Evolutionary conservation across 2,329 filamentous ascomycete genomes (phyloP).

Genomic region (Raffaelea deltoideospora): DNA sequence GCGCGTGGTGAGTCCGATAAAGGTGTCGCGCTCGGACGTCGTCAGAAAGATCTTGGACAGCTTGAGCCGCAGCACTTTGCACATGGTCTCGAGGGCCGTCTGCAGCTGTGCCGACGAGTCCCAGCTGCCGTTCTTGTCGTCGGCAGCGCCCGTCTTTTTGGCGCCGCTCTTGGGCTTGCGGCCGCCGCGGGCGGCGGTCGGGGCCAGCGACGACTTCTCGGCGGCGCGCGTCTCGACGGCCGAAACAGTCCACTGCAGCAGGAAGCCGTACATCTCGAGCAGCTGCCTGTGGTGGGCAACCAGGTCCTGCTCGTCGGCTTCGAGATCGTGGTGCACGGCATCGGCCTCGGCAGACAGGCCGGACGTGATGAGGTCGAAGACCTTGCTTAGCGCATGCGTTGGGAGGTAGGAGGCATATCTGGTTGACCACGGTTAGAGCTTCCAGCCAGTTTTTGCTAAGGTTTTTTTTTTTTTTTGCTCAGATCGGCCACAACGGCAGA

Average conservation of each 20-base stretch:
- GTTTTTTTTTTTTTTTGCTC: not conserved
- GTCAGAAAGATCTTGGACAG: constrained; percentile 87
- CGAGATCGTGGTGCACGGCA: constrained; percentile 68
- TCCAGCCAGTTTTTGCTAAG: too few relatives aligned
- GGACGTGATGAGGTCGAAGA: constrained; percentile 80
- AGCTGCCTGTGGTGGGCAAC: constrained; percentile 78
- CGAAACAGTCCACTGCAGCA: constrained; percentile 88
- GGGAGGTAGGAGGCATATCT: constrained; percentile 74
- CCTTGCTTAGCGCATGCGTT: constrained; percentile 72
- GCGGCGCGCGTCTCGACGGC: constrained; percentile 89
- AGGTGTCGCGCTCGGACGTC: constrained; percentile 90
- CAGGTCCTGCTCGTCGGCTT: constrained; percentile 80
- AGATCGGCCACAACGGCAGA: too few relatives aligned
- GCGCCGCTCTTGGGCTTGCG: constrained; percentile 53
- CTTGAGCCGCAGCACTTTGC: constrained; percentile 87
- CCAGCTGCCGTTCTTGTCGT: constrained; percentile 61
- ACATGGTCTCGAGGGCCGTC: constrained; percentile 81
- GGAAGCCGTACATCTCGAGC: constrained; percentile 84
- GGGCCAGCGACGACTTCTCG: constrained; percentile 66
- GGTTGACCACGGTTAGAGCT: constrained; percentile 30
- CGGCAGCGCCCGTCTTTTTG: constrained; percentile 54
- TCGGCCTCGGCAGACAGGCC: constrained; percentile 78
- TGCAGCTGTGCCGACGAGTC: constrained; percentile 82
- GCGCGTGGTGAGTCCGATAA: constrained; percentile 79
- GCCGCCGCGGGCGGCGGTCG: constrained; percentile 54